Conservation (phyloP, 768 basidiomycete species). For the Clathrus columnatus region DNA sequence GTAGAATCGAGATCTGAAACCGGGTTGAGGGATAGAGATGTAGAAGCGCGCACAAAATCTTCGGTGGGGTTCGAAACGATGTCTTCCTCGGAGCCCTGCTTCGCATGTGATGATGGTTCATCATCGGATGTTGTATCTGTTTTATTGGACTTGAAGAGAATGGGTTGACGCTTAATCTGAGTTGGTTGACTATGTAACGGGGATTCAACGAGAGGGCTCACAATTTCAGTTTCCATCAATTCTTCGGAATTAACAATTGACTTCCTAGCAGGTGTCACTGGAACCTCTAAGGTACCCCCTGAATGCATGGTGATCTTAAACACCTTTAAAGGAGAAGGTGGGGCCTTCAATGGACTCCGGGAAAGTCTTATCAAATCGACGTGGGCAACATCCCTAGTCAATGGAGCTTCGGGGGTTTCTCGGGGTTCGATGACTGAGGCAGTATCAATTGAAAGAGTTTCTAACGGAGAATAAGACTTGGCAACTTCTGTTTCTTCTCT, state of each 20-base stretch:
- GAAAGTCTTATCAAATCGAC: not conserved
- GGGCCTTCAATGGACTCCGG: not conserved
- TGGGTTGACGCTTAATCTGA: no score
- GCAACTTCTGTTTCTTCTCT: not conserved
- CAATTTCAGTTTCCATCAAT: not conserved
- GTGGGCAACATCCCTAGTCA: not conserved
- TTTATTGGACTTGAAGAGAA: no score
- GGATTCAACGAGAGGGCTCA: not conserved
- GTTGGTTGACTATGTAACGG: not conserved
- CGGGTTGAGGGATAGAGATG: no score
- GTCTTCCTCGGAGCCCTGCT: no score
- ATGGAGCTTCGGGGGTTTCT: not conserved
- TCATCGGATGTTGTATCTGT: no score
- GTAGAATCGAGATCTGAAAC: no score
- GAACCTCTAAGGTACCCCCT: not conserved
- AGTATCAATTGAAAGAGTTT: no score
- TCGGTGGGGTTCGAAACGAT: no score
- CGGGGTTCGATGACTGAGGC: not conserved
- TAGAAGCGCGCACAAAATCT: no score
- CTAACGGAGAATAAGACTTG: no score
- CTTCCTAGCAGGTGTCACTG: conserved; percentile 1
- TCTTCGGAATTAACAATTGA: not conserved
- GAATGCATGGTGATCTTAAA: conserved; percentile 3
- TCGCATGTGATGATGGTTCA: no score
- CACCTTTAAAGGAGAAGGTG: not conserved